phyloP scores from a whole-genome alignment of 441 rosid genomes.

The Theobroma grandiflorum region DNA sequence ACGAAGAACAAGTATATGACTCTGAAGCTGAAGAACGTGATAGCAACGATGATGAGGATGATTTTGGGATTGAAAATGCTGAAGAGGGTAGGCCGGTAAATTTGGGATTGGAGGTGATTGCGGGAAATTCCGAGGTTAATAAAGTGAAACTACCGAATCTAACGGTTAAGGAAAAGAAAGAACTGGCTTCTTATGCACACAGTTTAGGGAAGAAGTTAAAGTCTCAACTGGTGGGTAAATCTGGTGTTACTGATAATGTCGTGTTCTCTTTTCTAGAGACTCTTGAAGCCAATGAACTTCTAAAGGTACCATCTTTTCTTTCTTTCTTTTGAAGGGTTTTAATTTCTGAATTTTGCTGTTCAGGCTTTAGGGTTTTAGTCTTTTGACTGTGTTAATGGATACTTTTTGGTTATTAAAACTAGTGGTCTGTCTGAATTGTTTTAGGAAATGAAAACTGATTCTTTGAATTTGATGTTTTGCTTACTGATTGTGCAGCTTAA shows the following conservation, averaged over 20 bases:
- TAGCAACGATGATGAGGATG: slow-evolving; percentile 2
- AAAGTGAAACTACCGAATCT: slow-evolving; percentile 43
- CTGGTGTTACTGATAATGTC: slow-evolving; percentile 79
- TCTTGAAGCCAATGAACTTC: slow-evolving; percentile 88
- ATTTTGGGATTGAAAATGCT: background rate
- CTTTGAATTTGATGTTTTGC: background rate
- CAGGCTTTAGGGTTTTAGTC: background rate
- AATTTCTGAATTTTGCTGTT: background rate
- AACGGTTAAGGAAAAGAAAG: slow-evolving; percentile 91
- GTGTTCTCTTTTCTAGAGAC: slow-evolving; percentile 74
- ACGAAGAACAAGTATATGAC: slow-evolving; percentile 20
- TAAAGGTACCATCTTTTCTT: slow-evolving; percentile 58
- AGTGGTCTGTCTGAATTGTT: background rate
- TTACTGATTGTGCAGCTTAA: background rate
- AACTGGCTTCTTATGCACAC: slow-evolving; percentile 86
- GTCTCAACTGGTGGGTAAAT: slow-evolving; percentile 83
- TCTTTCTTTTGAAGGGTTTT: background rate
- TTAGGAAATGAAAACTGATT: background rate
- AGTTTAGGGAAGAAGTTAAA: slow-evolving; percentile 82
- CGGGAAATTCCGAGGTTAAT: slow-evolving; percentile 25
- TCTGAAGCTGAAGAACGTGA: slow-evolving; percentile 33
- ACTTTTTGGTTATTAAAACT: background rate
- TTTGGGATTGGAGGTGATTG: slow-evolving; percentile 27
- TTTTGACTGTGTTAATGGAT: background rate
- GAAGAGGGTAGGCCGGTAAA: slow-evolving; percentile 26